Evolutionary conservation across 805 yeast species (phyloP).

Genomic region (Yarrowia divulgata): DNA sequence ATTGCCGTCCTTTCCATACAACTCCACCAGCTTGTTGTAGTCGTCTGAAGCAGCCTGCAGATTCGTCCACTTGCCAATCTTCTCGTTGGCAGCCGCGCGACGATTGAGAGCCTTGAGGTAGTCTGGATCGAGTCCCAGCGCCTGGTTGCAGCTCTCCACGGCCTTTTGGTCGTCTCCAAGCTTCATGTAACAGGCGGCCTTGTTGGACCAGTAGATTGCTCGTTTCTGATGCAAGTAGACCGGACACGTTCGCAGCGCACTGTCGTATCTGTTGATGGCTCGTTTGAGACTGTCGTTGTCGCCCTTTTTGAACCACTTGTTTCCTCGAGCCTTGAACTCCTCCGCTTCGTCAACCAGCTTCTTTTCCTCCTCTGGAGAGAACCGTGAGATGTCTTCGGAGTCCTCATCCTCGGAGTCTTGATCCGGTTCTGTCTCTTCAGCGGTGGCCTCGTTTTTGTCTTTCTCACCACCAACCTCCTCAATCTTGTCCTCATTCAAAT

Average conservation of each 20-base stretch:
- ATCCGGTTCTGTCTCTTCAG: background rate
- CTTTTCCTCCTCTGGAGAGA: constrained; percentile 43
- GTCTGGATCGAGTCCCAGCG: constrained; percentile 64
- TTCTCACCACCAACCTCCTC: background rate
- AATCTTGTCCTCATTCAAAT: background rate
- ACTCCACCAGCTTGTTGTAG: constrained; percentile 41
- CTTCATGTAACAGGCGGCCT: constrained; percentile 46
- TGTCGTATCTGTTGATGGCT: constrained; percentile 41
- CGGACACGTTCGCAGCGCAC: constrained; percentile 43
- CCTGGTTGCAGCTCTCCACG: constrained; percentile 66
- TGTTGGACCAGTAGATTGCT: constrained; percentile 45
- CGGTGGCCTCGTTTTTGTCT: background rate
- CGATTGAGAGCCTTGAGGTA: constrained; percentile 78
- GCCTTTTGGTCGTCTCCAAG: constrained; percentile 52
- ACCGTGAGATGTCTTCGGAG: background rate
- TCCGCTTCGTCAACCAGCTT: constrained; percentile 46
- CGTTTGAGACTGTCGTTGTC: constrained; percentile 33
- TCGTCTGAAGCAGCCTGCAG: constrained; percentile 47
- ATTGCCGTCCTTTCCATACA: constrained; percentile 33
- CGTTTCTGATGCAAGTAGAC: constrained; percentile 32
- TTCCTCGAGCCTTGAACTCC: constrained; percentile 54
- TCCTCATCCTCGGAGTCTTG: too few species aligned
- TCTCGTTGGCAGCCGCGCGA: constrained; percentile 69
- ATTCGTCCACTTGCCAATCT: constrained; percentile 46
- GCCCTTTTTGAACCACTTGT: constrained; percentile 42